phyloP scores from a whole-genome alignment of 345 rosid genomes.

The Eucalyptus regnans region DNA sequence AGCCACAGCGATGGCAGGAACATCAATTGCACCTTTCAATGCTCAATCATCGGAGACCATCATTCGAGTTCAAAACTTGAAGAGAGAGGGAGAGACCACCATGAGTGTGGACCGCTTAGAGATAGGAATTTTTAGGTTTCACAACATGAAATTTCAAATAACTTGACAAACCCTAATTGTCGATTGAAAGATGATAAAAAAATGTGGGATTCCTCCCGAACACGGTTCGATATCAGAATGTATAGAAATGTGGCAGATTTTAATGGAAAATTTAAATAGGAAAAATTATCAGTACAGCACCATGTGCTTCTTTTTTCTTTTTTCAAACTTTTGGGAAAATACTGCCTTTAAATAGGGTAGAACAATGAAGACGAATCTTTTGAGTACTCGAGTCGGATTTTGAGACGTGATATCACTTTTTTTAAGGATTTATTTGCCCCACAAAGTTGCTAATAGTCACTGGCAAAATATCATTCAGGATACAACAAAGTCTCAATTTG shows the following conservation, averaged over 20 bases:
- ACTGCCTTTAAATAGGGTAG: no score
- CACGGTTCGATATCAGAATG: neutral
- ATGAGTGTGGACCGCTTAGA: neutral
- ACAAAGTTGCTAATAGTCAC: no score
- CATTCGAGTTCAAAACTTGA: neutral
- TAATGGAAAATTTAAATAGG: neutral
- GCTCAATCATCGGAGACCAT: neutral
- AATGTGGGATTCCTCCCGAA: neutral
- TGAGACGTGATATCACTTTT: no score
- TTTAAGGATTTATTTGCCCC: no score
- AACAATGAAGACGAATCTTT: no score
- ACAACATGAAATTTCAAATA: neutral
- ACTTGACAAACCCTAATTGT: neutral
- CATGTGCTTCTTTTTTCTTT: neutral
- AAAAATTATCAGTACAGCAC: neutral
- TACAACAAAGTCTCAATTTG: no score
- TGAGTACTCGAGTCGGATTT: no score
- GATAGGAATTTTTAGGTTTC: neutral
- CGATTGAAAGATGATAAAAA: neutral
- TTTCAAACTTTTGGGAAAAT: no score
- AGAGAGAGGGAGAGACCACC: neutral
- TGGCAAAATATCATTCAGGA: no score
- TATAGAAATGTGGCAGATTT: neutral
- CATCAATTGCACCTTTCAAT: neutral
- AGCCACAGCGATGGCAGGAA: neutral